Base-by-base conservation (phyloP, 2,329 filamentous ascomycete genomes). In the Mariannaea sp. region DNA sequence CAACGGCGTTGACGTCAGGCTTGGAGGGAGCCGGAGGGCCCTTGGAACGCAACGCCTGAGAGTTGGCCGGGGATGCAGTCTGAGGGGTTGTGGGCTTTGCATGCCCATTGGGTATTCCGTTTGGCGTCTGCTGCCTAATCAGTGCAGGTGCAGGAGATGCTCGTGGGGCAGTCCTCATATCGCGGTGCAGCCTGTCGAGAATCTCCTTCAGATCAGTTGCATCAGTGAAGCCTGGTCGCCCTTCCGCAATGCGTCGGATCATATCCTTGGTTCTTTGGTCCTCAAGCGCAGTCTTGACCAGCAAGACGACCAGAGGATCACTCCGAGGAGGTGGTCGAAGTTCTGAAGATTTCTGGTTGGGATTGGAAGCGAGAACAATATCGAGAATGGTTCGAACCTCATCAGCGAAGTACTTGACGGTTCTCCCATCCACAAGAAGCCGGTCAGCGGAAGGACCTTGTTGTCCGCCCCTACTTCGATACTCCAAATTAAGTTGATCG, bases 401-500 rank as follows among this genome's bases (percentile, higher is more conserved):
- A 30, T 80, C 79, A 10, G 81, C 83, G 70, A 81, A 86, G 67
- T 81, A 86, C 56, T 78, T 81, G 29, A 85, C 80, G 0, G 80
- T 82, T 55, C 76, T 76, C 1, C 80, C 74, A 59, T 82, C 81
- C 1, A 85, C 80, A 16, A 82, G 64, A 14, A 85, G 69, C 45
- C 77, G 71, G 49, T 84, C 81, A 1, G 81, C 80, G 4, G 80
- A 79, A 6, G 81, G 81, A 0, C 78, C 80, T 44, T 79, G 75
- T 32, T 78, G 74, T 0, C 73, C 74, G 7, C 79, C 78, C 32
- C 74, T 81, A 33, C 73, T 77, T 61, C 79, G 80, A 60, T 81
- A 81, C 55, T 85, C 81, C 1, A 71, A 71, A 2, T 87, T 92
- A 51, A 94, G 81, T 67, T 91, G 85, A 64, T 92, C 88, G 57